Conservation (phyloP, 2,329 filamentous ascomycete species). For the Chrysosporium keratinophilum region DNA sequence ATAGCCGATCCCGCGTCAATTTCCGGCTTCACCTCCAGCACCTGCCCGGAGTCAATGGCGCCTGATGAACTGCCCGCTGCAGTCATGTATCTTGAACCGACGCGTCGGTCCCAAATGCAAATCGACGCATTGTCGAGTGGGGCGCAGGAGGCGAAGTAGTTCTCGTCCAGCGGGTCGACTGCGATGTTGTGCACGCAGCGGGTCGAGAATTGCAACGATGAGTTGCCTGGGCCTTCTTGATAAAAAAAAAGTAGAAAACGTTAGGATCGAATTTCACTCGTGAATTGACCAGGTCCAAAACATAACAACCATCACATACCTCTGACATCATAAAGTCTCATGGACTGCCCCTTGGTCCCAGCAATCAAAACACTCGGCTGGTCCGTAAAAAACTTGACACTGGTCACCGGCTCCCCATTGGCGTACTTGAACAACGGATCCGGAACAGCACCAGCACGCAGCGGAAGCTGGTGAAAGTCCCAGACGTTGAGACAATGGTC, state of each 20-base stretch:
- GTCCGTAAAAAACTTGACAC: slow-evolving; percentile 52
- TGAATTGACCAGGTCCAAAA: no score
- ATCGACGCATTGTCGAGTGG: slow-evolving; percentile 48
- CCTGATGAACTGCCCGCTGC: slow-evolving; percentile 27
- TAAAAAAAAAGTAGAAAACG: background rate
- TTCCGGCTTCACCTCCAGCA: slow-evolving; percentile 48
- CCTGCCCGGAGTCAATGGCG: slow-evolving; percentile 26
- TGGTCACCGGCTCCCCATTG: slow-evolving; percentile 52
- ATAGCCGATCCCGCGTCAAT: slow-evolving; percentile 45
- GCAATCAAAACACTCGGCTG: slow-evolving; percentile 53
- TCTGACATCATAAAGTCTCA: slow-evolving; percentile 53
- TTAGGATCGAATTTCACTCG: slow-evolving; percentile 1
- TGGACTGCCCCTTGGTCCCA: slow-evolving; percentile 50
- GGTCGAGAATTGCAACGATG: slow-evolving; percentile 43
- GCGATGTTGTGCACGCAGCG: slow-evolving; percentile 54
- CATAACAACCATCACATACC: slow-evolving; percentile 31
- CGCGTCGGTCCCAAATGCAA: slow-evolving; percentile 53
- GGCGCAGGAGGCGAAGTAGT: slow-evolving; percentile 52
- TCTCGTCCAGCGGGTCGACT: slow-evolving; percentile 54
- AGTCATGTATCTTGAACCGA: slow-evolving; percentile 31
- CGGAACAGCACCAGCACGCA: slow-evolving; percentile 24
- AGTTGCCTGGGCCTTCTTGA: slow-evolving; percentile 30
- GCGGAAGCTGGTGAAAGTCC: slow-evolving; percentile 44
- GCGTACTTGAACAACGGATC: slow-evolving; percentile 50
- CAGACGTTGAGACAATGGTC: slow-evolving; percentile 57